Percentiles rank a stretch among this genome's conserved stretches.
Evolutionary conservation across 768 basidiomycete species (phyloP).

Genomic region (Pseudohyphozyma bogoriensis): DNA sequence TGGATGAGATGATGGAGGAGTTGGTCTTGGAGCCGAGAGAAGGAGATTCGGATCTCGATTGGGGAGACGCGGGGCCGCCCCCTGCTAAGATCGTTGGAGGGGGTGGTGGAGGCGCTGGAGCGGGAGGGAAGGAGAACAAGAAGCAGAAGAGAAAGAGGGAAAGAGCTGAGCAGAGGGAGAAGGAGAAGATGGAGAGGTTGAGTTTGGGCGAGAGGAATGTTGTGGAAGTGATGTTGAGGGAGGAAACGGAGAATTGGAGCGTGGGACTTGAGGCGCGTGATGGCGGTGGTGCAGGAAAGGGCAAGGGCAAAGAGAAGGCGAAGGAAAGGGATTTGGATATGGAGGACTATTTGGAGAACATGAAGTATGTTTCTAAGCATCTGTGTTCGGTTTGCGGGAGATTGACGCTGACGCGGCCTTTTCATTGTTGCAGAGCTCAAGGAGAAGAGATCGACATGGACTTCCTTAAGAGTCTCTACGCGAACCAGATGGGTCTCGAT

Average conservation of each 20-base stretch:
- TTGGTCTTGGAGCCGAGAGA: constrained; percentile 4
- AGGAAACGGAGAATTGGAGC: neutral
- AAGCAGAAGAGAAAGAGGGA: constrained; percentile 1
- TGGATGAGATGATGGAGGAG: constrained; percentile 4
- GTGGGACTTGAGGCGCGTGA: neutral
- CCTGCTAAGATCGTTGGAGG: neutral
- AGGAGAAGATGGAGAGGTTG: constrained; percentile 23
- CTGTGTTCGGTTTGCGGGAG: too few species aligned
- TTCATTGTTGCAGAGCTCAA: neutral
- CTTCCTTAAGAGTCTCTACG: neutral
- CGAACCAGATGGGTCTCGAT: neutral
- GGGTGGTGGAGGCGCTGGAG: neutral
- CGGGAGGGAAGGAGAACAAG: neutral
- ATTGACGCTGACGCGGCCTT: constrained; percentile 1
- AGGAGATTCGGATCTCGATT: constrained; percentile 25
- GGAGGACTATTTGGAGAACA: constrained; percentile 19
- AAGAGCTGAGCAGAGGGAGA: constrained; percentile 14
- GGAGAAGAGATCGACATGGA: constrained; percentile 3
- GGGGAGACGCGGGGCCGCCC: constrained; percentile 7
- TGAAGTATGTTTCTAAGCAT: neutral
- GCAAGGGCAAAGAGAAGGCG: neutral
- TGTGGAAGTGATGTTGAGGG: constrained; percentile 6
- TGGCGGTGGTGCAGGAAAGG: neutral
- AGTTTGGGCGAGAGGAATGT: constrained; percentile 6
- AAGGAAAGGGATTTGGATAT: neutral